Conservation (phyloP, 1,139 yeast species). For the Magnusiomyces ingens region DNA sequence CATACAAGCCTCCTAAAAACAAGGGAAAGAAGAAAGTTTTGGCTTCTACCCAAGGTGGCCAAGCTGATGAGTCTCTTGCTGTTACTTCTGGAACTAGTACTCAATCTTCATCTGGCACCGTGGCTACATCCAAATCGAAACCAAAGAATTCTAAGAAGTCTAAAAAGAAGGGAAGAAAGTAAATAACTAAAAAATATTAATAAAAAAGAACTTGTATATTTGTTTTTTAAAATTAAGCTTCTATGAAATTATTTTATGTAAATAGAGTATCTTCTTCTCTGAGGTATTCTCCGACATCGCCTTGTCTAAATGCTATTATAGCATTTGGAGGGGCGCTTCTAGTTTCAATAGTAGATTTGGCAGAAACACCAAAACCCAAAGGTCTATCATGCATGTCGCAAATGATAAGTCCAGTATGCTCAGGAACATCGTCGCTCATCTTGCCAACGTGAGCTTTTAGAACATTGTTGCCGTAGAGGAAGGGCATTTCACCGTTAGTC, state of each 20-base stretch:
- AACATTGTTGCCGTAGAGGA: slow-evolving; percentile 91
- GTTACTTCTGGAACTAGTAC: slow-evolving; percentile 37
- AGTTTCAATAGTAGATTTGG: slow-evolving; percentile 87
- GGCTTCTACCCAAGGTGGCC: slow-evolving; percentile 60
- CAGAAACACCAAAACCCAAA: slow-evolving; percentile 91
- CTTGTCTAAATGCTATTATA: slow-evolving; percentile 92
- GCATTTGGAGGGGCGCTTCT: slow-evolving; percentile 87
- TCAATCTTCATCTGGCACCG: slow-evolving; percentile 20
- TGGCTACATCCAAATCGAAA: slow-evolving; percentile 20
- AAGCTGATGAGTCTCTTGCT: slow-evolving; percentile 41
- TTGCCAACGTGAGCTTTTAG: slow-evolving; percentile 94
- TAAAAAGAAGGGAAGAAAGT: slow-evolving; percentile 43
- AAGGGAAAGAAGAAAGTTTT: slow-evolving; percentile 39
- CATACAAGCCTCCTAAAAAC: slow-evolving; percentile 58
- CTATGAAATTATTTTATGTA: slow-evolving; percentile 40
- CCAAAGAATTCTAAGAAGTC: slow-evolving; percentile 41
- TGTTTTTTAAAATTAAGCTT: neutral
- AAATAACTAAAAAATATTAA: slow-evolving; percentile 6
- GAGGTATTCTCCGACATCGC: slow-evolving; percentile 95
- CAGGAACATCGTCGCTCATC: slow-evolving; percentile 96
- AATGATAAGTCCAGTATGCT: slow-evolving; percentile 92
- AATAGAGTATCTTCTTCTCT: slow-evolving; percentile 97
- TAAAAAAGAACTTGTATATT: neutral
- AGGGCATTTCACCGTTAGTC: slow-evolving; percentile 97
- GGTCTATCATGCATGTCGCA: slow-evolving; percentile 91